Base-by-base conservation (phyloP, 2,329 filamentous ascomycete species). In the Chaetomium olivaceum region DNA sequence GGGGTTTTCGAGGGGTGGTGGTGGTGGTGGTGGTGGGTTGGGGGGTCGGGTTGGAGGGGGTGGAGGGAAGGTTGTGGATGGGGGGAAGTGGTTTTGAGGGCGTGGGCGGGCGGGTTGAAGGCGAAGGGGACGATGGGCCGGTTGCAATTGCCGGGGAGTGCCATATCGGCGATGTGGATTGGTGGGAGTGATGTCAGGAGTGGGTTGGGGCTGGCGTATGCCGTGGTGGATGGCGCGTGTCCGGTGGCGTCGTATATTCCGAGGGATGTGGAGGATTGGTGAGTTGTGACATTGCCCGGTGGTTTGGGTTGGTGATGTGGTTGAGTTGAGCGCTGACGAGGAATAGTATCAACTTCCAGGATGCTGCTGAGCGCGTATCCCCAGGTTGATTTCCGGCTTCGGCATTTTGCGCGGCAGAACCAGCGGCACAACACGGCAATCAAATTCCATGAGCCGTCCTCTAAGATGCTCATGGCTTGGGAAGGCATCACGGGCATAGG, bases 211-310 rank as follows among this genome's bases (percentile, higher is more conserved):
- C 23, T 66, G 27, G 55, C 46, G 8, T 67, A 48, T 27, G 39
- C 43, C 80, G 80, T 74, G 29, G 54, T 77, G 50, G 76, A 79
- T 60, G 76, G 77, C 16, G 67, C 73, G 21, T 72, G 70, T 2
- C 64, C 83, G 58, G 69, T 77, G 11, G 79, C 78, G 1, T 76
- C 74, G 2, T 81, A 83, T 62, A 73, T 85, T 2, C 76, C 79
- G 2, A 77, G 78, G 43, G 80, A 85, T 59, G 68, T 73, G 3
- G 76, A 81, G n/a, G 79, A 79, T 8, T 72, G 71, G 81, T 83
- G 73, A 58, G 76, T 69, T 1, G 12, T 4, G 16, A 11, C 12
- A 1, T 27, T 33, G 5, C 3, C 0, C 25, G 23, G 3, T 12
- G 21, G 39, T 3, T 39, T 31, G 33, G 16, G n/a, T 55, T 9